Conservation (phyloP, 169 alveolate species). For the Cryptosporidium muris region DNA sequence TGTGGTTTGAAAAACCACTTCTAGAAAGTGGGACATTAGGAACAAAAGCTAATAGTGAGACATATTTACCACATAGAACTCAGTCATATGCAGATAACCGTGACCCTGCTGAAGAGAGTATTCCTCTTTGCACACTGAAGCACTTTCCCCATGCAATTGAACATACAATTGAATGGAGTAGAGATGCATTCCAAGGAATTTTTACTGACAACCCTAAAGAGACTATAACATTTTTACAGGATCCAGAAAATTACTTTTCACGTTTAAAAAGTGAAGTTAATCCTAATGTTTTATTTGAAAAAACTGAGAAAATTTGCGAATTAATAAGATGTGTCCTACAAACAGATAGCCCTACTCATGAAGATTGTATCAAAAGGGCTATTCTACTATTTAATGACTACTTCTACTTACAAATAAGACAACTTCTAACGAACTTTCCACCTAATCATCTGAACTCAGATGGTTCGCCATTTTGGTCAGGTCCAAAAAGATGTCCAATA, state of each 20-base stretch:
- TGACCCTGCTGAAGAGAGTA: constrained; percentile 97
- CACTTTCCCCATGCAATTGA: constrained; percentile 98
- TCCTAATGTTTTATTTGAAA: constrained; percentile 55
- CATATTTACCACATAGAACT: constrained; percentile 94
- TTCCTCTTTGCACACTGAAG: constrained; percentile 93
- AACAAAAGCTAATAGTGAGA: constrained; percentile 95
- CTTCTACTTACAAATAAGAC: constrained; percentile 90
- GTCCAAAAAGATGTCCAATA: constrained; percentile 97
- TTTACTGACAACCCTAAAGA: constrained; percentile 94
- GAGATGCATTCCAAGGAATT: constrained; percentile 95
- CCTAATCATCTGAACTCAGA: constrained; percentile 91
- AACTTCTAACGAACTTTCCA: constrained; percentile 94
- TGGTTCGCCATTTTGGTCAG: constrained; percentile 97
- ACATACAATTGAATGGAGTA: constrained; percentile 99
- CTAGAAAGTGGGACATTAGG: constrained; percentile 99
- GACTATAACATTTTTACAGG: constrained; percentile 84
- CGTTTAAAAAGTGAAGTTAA: constrained; percentile 74
- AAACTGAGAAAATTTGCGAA: constrained; percentile 64
- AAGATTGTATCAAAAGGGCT: constrained; percentile 84
- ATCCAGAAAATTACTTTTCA: constrained; percentile 77
- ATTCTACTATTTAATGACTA: constrained; percentile 84
- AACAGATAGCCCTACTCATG: constrained; percentile 66
- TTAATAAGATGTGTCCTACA: constrained; percentile 25
- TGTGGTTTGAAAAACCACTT: constrained; percentile 96
- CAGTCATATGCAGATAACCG: constrained; percentile 97